Percentiles rank a stretch among this genome's conserved stretches.
Evolutionary conservation across 306 rosid genomes (phyloP).

Genomic region (Trichosanthes cucumerina): DNA sequence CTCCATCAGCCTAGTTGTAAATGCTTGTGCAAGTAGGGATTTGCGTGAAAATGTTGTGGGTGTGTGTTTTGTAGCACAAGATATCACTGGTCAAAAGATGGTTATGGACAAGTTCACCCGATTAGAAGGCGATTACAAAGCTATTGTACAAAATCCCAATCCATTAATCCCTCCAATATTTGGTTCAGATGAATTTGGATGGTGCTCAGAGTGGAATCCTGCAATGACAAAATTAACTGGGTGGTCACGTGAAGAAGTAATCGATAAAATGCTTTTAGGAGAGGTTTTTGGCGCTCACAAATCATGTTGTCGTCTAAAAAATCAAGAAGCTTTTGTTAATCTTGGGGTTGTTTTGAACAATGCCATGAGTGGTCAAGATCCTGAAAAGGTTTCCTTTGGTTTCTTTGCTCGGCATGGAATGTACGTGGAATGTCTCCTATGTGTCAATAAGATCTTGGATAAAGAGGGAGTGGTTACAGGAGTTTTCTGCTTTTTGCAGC

Average conservation of each 20-base stretch:
- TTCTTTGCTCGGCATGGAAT: slow-evolving; percentile 55
- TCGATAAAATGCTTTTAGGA: slow-evolving; percentile 90
- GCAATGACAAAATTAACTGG: slow-evolving; percentile 86
- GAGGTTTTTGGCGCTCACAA: slow-evolving; percentile 69
- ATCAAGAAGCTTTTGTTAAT: slow-evolving; percentile 80
- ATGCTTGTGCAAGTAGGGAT: slow-evolving; percentile 92
- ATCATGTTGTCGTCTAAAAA: slow-evolving; percentile 74
- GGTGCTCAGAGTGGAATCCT: slow-evolving; percentile 96
- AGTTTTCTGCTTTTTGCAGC: slow-evolving; percentile 88
- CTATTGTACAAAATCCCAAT: slow-evolving; percentile 82
- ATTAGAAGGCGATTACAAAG: slow-evolving; percentile 93
- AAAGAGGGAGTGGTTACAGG: slow-evolving; percentile 67
- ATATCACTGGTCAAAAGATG: slow-evolving; percentile 82
- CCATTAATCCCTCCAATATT: slow-evolving; percentile 94
- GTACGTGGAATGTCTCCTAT: slow-evolving; percentile 73
- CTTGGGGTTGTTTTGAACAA: slow-evolving; percentile 65
- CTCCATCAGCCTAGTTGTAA: slow-evolving; percentile 77
- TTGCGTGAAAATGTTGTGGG: slow-evolving; percentile 72
- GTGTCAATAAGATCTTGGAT: slow-evolving; percentile 72
- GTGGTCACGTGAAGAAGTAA: slow-evolving; percentile 77
- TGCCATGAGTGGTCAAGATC: slow-evolving; percentile 65
- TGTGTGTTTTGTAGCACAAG: slow-evolving; percentile 96
- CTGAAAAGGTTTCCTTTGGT: slow-evolving; percentile 62
- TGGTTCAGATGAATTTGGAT: slow-evolving; percentile 89
- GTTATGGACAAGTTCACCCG: slow-evolving; percentile 96